A percentile compares a stretch with the other conserved stretches of the same genome.
Evolutionary conservation across 2,329 filamentous ascomycete genomes (phyloP).

Genomic region (Aspergillus nomiae): DNA sequence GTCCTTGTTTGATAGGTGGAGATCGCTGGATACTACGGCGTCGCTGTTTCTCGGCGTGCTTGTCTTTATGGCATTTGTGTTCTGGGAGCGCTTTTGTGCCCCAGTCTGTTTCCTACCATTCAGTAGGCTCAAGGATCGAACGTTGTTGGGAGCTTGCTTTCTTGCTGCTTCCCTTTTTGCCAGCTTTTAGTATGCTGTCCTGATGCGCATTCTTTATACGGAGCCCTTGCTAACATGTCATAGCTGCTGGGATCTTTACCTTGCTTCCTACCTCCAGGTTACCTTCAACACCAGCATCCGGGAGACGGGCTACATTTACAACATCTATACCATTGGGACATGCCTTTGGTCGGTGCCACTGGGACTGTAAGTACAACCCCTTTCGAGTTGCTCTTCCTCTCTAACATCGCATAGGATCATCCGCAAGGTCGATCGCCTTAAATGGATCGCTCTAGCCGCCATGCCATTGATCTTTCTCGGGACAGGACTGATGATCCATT

Average conservation of each 20-base stretch:
- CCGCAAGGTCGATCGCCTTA: constrained; percentile 21
- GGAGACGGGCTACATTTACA: constrained; percentile 26
- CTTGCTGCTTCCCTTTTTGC: constrained; percentile 18
- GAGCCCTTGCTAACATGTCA: neutral
- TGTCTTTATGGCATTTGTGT: constrained; percentile 20
- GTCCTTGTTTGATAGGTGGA: constrained; percentile 22
- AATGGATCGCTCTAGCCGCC: constrained; percentile 21
- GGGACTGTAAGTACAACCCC: constrained; percentile 11
- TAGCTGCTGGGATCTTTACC: constrained; percentile 19
- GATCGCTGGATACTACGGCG: constrained; percentile 25
- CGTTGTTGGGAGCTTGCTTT: constrained; percentile 25
- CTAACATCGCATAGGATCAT: constrained; percentile 14
- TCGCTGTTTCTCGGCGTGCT: constrained; percentile 21
- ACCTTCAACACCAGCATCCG: constrained; percentile 23
- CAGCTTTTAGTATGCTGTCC: constrained; percentile 8
- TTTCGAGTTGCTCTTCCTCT: too few relatives aligned
- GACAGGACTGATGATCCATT: constrained; percentile 26
- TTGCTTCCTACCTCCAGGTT: constrained; percentile 30
- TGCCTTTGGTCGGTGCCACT: constrained; percentile 23
- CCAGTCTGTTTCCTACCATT: constrained; percentile 26
- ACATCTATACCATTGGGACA: constrained; percentile 26
- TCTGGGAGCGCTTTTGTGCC: constrained; percentile 24
- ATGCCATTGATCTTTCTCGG: constrained; percentile 24
- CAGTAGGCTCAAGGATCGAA: constrained; percentile 24
- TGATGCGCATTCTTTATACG: neutral